These are phyloP conservation scores for Cercospora berteroae DNA, from an alignment of 2,329 filamentous ascomycete species.

Conservation along the genomic window DNA sequence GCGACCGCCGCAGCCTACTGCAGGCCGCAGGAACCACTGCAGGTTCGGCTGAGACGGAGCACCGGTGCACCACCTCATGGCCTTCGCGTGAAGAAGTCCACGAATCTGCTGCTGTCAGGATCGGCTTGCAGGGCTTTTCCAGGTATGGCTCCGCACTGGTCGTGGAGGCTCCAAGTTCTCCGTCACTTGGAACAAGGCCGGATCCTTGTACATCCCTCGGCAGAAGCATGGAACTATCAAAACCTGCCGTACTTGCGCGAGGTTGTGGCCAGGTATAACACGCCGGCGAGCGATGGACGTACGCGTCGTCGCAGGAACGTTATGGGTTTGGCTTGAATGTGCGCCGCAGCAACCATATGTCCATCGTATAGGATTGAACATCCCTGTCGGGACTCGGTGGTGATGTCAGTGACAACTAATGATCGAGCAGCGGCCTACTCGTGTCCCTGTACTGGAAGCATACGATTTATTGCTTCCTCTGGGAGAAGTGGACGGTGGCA, in stretches of 20 bases:
- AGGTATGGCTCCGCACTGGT: not conserved
- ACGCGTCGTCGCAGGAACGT: not conserved
- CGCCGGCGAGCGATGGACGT: not conserved
- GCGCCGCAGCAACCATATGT: not conserved
- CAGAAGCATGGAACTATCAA: not conserved
- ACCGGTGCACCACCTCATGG: not conserved
- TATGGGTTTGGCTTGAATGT: not conserved
- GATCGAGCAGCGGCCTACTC: not conserved
- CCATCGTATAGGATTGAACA: not conserved
- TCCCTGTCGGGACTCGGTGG: not conserved
- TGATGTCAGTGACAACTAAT: not conserved
- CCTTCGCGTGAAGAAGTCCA: not conserved
- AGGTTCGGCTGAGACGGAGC: constrained; percentile 1
- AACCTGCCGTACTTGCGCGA: not conserved
- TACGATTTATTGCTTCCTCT: constrained; percentile 3
- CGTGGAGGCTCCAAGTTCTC: not conserved
- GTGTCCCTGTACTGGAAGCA: not conserved
- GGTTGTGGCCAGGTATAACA: not conserved
- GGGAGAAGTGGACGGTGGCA: not conserved
- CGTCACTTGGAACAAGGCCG: not conserved
- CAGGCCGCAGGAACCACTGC: not conserved
- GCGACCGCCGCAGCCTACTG: not conserved
- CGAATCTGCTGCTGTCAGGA: not conserved
- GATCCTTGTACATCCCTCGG: constrained; percentile 1
- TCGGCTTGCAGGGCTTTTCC: not conserved